phyloP scores from a whole-genome alignment of 2,329 filamentous ascomycete species.

The Botryotinia convoluta region DNA sequence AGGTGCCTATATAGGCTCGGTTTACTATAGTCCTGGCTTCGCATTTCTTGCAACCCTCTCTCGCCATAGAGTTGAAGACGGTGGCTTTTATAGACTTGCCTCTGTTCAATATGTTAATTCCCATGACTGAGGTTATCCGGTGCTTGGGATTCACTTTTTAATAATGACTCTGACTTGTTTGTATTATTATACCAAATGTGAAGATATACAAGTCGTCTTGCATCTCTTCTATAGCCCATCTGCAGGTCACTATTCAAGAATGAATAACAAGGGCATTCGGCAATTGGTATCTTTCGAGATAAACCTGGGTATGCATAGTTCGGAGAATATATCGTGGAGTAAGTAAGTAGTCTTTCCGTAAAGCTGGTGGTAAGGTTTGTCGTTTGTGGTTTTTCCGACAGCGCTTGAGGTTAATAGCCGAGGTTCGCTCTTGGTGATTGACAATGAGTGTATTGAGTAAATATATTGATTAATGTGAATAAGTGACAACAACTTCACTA shows the following conservation, averaged over 20 bases:
- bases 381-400: background rate
- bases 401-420: fast-evolving
- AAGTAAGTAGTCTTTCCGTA: background rate
- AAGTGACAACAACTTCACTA: background rate
- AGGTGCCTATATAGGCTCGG: too few species aligned
- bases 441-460: background rate
- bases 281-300: too few species aligned
- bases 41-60: fast-evolving
- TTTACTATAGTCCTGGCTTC: too few species aligned
- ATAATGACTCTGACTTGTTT: background rate
- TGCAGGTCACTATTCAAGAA: background rate
- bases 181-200: background rate
- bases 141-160: background rate
- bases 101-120: background rate
- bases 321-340: background rate
- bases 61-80: background rate
- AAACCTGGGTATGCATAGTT: too few species aligned
- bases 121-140: background rate
- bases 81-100: too few species aligned
- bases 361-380: background rate
- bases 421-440: background rate
- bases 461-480: too few species aligned
- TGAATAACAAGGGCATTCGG: too few species aligned
- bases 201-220: background rate
- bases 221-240: background rate